Percentiles rank a stretch among this genome's conserved stretches.
phyloP scores from a whole-genome alignment of 768 basidiomycete genomes.

The Favolaschia claudopus region DNA sequence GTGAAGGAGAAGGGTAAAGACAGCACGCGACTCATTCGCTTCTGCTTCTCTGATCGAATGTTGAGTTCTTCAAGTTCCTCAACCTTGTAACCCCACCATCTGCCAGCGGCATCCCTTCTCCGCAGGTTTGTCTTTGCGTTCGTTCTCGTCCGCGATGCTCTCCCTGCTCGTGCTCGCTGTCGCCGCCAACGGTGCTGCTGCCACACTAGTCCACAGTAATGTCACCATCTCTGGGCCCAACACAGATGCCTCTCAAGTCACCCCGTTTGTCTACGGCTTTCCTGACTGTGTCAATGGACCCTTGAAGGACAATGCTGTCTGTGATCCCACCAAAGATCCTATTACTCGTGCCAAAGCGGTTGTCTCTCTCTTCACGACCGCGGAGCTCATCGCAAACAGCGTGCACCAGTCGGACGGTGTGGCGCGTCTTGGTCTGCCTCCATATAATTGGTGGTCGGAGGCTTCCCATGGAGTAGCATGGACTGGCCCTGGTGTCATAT shows the following conservation, averaged over 20 bases:
- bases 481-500: constrained; percentile 57
- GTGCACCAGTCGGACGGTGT: constrained; percentile 60
- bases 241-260: not conserved
- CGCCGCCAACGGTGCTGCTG: not conserved
- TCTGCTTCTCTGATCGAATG: no score
- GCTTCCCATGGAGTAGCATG: constrained; percentile 61
- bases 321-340: constrained; percentile 55
- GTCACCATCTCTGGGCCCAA: constrained; percentile 12
- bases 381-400: constrained; percentile 60
- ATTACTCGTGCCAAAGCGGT: constrained; percentile 58
- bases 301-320: constrained; percentile 53
- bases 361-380: constrained; percentile 54
- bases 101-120: no score
- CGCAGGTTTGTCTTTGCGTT: no score
- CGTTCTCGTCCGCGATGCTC: constrained; percentile 12
- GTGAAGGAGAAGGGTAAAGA: no score
- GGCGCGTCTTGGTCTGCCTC: constrained; percentile 61
- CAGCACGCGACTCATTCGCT: no score
- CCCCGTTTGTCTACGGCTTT: constrained; percentile 42
- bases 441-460: constrained; percentile 71
- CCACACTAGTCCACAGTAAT: constrained; percentile 4
- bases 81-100: no score
- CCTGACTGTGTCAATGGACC: constrained; percentile 58
- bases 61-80: no score
- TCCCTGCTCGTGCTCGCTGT: constrained; percentile 8